phyloP scores from a whole-genome alignment of 768 basidiomycete genomes.

The Ramaria sp. region DNA sequence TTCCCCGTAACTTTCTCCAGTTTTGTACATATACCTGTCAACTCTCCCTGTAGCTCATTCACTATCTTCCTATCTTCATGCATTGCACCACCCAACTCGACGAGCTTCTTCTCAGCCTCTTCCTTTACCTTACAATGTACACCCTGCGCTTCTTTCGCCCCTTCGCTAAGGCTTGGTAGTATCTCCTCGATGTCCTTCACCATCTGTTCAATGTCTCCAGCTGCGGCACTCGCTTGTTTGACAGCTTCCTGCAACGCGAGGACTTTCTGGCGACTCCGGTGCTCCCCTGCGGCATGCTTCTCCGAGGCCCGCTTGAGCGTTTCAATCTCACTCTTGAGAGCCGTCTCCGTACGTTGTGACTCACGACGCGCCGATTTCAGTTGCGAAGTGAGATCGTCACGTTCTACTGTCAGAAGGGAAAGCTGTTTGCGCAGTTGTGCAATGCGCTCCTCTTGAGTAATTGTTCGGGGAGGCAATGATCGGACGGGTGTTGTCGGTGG shows the following conservation, averaged over 20 bases:
- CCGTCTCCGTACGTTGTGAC: slow-evolving; percentile 72
- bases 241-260: slow-evolving; percentile 83
- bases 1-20: slow-evolving; percentile 58
- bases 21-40: slow-evolving; percentile 41
- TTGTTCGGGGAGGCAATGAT: slow-evolving; percentile 20
- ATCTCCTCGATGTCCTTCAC: slow-evolving; percentile 29
- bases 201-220: slow-evolving; percentile 33
- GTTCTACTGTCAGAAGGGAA: slow-evolving; percentile 50
- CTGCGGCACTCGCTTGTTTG: slow-evolving; percentile 57
- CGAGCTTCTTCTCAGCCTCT: slow-evolving; percentile 18
- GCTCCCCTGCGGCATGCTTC: slow-evolving; percentile 62
- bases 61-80: slow-evolving; percentile 40
- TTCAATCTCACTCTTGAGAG: slow-evolving; percentile 76
- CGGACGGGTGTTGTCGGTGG: slow-evolving; percentile 12
- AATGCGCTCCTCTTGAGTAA: slow-evolving; percentile 58
- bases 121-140: slow-evolving; percentile 26
- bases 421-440: slow-evolving; percentile 58
- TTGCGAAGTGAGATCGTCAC: slow-evolving; percentile 50
- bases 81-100: slow-evolving; percentile 36
- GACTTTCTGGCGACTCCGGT: slow-evolving; percentile 76
- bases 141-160: slow-evolving; percentile 32
- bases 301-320: slow-evolving; percentile 74
- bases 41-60: slow-evolving; percentile 48
- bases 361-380: slow-evolving; percentile 75
- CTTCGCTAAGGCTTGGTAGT: slow-evolving; percentile 30